Evolutionary conservation across 495 filamentous ascomycete species (phyloP), one percentile per base, ranked within the genome.

Genomic region (Hypomontagnella monticulosa): DNA sequence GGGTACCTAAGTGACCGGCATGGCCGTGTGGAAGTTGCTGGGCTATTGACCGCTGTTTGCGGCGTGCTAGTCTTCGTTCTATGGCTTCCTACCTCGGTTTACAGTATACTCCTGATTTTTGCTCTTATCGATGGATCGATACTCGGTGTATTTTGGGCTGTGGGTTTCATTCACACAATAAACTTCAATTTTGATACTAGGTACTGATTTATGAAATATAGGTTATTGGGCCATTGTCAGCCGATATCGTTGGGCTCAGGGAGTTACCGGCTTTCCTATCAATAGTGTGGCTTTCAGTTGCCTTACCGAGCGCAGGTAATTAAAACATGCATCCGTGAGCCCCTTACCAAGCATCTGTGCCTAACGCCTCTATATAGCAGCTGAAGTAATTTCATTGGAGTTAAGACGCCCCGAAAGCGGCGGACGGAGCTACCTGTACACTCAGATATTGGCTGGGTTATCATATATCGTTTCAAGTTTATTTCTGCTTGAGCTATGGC

Each of bases 201-300:
- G 9, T 16, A 3, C 15, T 42, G 2, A 6, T 27, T 2, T 27
- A 27, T 27, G n/a, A n/a, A n/a, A 27, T 27, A 7, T 16, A 42
- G 38, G 38, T 42, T 2, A 16, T 42, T 16, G 38, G 38, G 5
- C 38, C 38, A 15, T 19, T 48, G n/a, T 30, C 44, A 14, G 14
- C 44, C 3, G 44, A 48, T n/a, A n/a, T 48, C 12, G 11, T 48
- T 14, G 44, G 44, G 3, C 44, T 48, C 20, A 48, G 30, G 20
- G 44, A 48, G 10, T 9, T 48, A 12, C 44, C 44, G 20, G 44
- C 44, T 32, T 48, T 48, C 23, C 12, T 48, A 12, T 48, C 20
- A 10, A 32, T 48, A 12, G 23, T 32, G 44, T 48, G 44, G 44
- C 44, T 48, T 4, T 30, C 14, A 1, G 10, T 48, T 10, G 44